Conservation (phyloP, 148 eudicot species). For the Rhododendron henanense region DNA sequence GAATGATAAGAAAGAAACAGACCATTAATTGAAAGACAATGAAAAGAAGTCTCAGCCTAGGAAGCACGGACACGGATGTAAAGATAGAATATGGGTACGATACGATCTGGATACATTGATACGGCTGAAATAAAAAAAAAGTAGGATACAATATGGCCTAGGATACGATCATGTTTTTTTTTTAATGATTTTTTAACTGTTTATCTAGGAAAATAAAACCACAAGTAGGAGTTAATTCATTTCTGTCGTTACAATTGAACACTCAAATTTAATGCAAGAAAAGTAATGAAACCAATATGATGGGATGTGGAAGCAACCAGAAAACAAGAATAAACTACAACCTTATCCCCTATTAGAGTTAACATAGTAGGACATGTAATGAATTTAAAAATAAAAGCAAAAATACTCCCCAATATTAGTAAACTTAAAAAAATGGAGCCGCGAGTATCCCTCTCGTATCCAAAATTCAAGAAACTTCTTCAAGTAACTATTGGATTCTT, state of each 20-base stretch:
- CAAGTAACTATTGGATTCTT: neutral
- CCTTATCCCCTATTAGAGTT: neutral
- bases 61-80: neutral
- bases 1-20: slow-evolving; percentile 4
- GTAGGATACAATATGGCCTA: neutral
- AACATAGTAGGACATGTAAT: neutral
- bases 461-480: neutral
- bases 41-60: neutral
- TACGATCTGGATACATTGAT: neutral
- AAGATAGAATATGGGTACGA: neutral
- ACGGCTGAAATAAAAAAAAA: neutral
- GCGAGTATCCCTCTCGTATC: neutral
- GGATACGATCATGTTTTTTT: neutral
- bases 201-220: neutral
- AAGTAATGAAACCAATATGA: neutral
- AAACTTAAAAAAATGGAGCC: neutral
- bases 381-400: neutral
- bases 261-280: neutral
- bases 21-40: neutral
- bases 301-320: neutral
- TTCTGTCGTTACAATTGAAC: neutral
- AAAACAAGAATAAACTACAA: neutral
- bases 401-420: neutral
- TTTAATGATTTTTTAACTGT: neutral
- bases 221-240: neutral